Evolutionary conservation across 495 filamentous ascomycete species (phyloP).

Genomic region (Entonaema liquescens): DNA sequence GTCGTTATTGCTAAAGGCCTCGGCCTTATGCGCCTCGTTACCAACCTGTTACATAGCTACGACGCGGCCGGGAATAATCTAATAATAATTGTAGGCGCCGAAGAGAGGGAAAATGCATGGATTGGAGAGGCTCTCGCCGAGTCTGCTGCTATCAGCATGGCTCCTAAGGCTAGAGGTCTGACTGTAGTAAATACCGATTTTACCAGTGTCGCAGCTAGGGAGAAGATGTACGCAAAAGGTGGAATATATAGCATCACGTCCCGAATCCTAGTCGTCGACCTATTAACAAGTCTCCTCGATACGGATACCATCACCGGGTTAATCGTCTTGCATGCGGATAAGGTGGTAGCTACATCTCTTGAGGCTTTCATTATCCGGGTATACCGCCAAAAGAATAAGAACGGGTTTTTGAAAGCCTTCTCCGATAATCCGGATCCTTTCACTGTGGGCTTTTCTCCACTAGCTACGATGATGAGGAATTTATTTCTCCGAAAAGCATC

Average conservation of each 20-base stretch:
- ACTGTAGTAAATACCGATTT: constrained; percentile 94
- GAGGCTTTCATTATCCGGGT: constrained; percentile 97
- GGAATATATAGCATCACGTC: constrained; percentile 97
- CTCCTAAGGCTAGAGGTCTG: constrained; percentile 80
- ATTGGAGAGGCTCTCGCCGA: constrained; percentile 93
- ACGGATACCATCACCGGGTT: constrained; percentile 88
- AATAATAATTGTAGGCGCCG: constrained; percentile 87
- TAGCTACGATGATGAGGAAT: constrained; percentile 92
- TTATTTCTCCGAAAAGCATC: constrained; percentile 88
- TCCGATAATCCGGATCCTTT: constrained; percentile 95
- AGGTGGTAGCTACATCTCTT: constrained; percentile 83
- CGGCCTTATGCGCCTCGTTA: constrained; percentile 87
- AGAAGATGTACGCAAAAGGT: constrained; percentile 88
- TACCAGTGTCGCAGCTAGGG: constrained; percentile 83
- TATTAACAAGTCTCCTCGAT: constrained; percentile 83
- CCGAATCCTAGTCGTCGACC: constrained; percentile 91
- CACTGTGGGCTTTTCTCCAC: constrained; percentile 84
- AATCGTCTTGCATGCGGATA: constrained; percentile 88
- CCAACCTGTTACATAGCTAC: constrained; percentile 94
- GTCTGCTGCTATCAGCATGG: constrained; percentile 83
- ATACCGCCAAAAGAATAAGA: constrained; percentile 91
- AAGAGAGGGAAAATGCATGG: constrained; percentile 93
- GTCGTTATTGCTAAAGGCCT: constrained; percentile 90
- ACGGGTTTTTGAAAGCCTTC: constrained; percentile 94
- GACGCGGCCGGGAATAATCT: constrained; percentile 95